Percentiles rank a stretch among this genome's conserved stretches.
Conservation (phyloP, 2,329 filamentous ascomycete genomes). For the Leptographium lundbergii region DNA sequence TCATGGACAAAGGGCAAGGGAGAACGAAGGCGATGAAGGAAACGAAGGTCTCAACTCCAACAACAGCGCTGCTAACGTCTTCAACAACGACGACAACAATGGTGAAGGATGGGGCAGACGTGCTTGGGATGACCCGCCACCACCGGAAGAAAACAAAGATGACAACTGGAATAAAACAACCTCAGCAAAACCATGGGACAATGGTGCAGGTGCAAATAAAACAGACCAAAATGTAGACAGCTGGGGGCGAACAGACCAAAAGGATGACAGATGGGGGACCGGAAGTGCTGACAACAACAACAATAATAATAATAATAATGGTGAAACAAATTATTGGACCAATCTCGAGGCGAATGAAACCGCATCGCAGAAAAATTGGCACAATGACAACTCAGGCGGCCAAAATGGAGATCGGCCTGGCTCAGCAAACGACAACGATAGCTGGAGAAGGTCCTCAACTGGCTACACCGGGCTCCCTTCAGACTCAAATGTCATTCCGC, state of each 20-base stretch:
- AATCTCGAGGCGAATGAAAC: neutral
- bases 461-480: neutral
- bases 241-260: constrained; percentile 6
- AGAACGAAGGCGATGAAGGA: constrained; percentile 26
- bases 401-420: neutral
- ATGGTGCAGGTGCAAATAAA: neutral
- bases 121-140: constrained; percentile 3
- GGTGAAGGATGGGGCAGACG: constrained; percentile 9
- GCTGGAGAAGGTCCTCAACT: neutral
- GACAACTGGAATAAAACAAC: neutral
- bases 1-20: constrained; percentile 9
- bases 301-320: constrained; percentile 1
- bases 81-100: constrained; percentile 1
- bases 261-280: constrained; percentile 9
- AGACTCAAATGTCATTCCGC: neutral
- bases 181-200: neutral
- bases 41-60: constrained; percentile 3
- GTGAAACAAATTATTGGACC: neutral
- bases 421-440: neutral
- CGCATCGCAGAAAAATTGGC: neutral
- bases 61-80: constrained; percentile 5
- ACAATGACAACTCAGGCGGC: neutral
- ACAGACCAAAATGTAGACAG: neutral
- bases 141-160: neutral
- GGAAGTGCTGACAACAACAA: constrained; percentile 3